Base-by-base conservation (phyloP, 164 flowering plant genomes). In the Nymphaea colorata region DNA sequence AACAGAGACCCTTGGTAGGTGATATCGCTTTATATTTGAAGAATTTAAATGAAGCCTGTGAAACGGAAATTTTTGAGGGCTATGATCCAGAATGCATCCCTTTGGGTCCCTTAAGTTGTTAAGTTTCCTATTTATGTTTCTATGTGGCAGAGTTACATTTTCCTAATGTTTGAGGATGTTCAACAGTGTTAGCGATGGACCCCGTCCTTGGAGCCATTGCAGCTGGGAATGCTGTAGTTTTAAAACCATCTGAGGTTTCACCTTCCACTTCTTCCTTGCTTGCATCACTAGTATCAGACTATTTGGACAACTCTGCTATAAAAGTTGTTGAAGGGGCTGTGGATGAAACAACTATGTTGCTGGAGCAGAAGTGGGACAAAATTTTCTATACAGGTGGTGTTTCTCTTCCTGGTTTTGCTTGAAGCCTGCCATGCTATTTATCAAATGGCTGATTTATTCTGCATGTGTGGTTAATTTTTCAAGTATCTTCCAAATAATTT, bases 191-290 rank as follows among this genome's bases (percentile, higher is more conserved):
- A 71, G 81, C 93, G 14, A 78, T 91, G 11, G 91, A 88, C 67
- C 97, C 91, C 4, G 74, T 88, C 36, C 68, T 91, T 59, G 97
- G 94, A 73, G 97, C 97, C 36, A 80, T 88, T 65, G 83, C 93
- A 11, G 97, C 92, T 65, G 97, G 97, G 15, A 88, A 88, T 72
- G 76, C 84, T 47, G 82, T 86, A 55, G 93, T 88, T 12, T 66
- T 88, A 61, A 91, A 91, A 66, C 88, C 90, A 42, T 86, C 90
- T 41, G 90, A 86, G 70, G 65, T 84, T 44, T 61, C 90, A 44
- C 86, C 90, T 12, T 83, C 84, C 10, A 72, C 82, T 44, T 83
- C 90, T 3, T 70, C 78, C 4, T 44, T 84, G 44, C 77, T 86
- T 44, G 67, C 76, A 47, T 79, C 68, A 55, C 67, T 76, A 41